phyloP scores from a whole-genome alignment of 345 rosid species.

The Syzygium aromaticum region DNA sequence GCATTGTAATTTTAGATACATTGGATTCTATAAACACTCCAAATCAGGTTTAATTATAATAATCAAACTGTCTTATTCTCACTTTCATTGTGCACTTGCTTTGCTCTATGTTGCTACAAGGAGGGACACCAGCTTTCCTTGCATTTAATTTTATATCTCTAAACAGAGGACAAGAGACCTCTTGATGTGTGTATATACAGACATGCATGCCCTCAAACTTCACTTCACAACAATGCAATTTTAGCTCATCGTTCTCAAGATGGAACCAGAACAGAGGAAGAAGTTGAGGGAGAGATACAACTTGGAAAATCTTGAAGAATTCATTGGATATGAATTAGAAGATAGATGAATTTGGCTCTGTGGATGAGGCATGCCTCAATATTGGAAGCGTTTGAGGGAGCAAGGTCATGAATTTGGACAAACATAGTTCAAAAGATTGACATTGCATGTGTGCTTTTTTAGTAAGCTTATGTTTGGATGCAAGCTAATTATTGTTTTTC shows the following conservation, averaged over 20 bases:
- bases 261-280: background rate
- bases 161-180: background rate
- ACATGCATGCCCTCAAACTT: background rate
- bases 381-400: background rate
- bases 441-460: background rate
- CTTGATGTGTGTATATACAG: background rate
- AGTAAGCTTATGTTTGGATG: background rate
- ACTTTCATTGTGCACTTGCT: background rate
- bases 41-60: background rate
- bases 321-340: background rate
- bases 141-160: background rate
- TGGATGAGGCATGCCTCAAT: background rate
- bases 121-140: background rate
- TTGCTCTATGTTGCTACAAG: background rate
- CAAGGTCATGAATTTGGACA: background rate
- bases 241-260: background rate
- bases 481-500: background rate
- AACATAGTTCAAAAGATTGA: background rate
- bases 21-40: background rate
- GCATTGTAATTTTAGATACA: background rate
- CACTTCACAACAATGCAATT: background rate
- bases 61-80: background rate
- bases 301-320: background rate
- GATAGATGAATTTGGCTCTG: background rate
- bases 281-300: background rate